These are phyloP conservation scores for Candida koratica DNA, from an alignment of 805 yeast genomes.

Conservation along the genomic window DNA sequence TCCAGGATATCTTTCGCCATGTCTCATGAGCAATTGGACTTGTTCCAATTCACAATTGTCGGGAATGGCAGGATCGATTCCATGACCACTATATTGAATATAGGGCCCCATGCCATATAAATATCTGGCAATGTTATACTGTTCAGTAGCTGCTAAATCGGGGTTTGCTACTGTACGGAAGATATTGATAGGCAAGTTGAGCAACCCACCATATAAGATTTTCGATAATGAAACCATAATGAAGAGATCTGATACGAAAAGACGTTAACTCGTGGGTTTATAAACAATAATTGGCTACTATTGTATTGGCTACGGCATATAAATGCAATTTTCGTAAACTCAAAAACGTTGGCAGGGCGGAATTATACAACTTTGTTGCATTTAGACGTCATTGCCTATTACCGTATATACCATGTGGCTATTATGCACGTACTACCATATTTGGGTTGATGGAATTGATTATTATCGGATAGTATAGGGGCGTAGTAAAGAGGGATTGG, in stretches of 20 bases:
- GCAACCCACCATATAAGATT: slow-evolving; percentile 11
- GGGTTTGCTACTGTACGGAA: slow-evolving; percentile 22
- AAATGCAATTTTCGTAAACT: no score
- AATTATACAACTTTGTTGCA: no score
- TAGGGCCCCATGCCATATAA: slow-evolving; percentile 60
- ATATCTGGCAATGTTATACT: slow-evolving; percentile 46
- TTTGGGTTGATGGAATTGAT: no score
- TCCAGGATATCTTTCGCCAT: slow-evolving; percentile 69
- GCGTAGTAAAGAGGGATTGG: no score
- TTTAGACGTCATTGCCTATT: no score
- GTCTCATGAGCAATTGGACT: slow-evolving; percentile 69
- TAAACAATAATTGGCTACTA: not conserved
- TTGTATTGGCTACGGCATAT: no score
- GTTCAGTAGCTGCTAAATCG: slow-evolving; percentile 38
- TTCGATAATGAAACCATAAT: slow-evolving; percentile 23
- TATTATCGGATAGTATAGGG: no score
- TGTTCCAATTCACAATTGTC: slow-evolving; percentile 54
- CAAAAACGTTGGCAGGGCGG: no score
- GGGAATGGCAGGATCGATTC: slow-evolving; percentile 49
- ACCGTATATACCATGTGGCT: no score
- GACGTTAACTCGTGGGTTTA: not conserved
- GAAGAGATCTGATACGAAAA: no score
- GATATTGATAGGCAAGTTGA: slow-evolving; percentile 13
- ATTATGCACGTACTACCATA: no score
- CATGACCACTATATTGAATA: slow-evolving; percentile 48